Evolutionary conservation across 257 asterid genomes (phyloP), one percentile per base, ranked within the genome.

Genomic region (Craterostigma plantagineum): DNA sequence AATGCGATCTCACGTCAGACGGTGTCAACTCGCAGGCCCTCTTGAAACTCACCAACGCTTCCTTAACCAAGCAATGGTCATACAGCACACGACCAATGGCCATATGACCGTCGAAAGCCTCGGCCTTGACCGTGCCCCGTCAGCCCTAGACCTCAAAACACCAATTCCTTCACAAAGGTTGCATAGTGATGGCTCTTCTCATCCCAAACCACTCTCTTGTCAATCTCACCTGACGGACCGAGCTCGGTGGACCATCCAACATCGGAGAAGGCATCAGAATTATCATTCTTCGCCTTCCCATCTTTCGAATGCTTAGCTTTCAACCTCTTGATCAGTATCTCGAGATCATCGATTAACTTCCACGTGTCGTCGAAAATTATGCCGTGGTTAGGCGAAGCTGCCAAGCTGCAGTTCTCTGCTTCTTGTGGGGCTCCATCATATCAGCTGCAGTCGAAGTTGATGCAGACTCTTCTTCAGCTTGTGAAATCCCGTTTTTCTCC

Each of bases 51-150:
- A 83, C 94, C 60, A 90, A 43, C 10, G 85, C 96, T 50, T 90
- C 96, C 72, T 83, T 77, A 51, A 77, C 70, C 38, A 90, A 63
- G 57, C 61, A 71, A 60, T 79, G 90, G 45, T 90, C 99, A 39
- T 83, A 79, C 35, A 90, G 41, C 30, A 79, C 84, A 33, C 87
- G 71, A 3, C 95, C 99, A 14, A 83, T 57, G 1, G 99, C 99
- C 95, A 90, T 83, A 18, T 90, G 99, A 35, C 99, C 99, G 15
- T 90, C 99, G 46, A 90, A 79, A 35, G 98, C 98, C 64, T 90
- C 98, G 12, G 72, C 55, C 94, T 73, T 11, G 98, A 82, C 46
- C 91, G 62, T 0, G 98, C 69, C 49, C 94, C 79, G 44, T 90
- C 98, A 0, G 95, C 92, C 61, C 95, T 63, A 7, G 95, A 63